These are phyloP conservation scores for Canariomyces notabilis DNA, from an alignment of 2,329 filamentous ascomycete genomes.

Conservation along the genomic window DNA sequence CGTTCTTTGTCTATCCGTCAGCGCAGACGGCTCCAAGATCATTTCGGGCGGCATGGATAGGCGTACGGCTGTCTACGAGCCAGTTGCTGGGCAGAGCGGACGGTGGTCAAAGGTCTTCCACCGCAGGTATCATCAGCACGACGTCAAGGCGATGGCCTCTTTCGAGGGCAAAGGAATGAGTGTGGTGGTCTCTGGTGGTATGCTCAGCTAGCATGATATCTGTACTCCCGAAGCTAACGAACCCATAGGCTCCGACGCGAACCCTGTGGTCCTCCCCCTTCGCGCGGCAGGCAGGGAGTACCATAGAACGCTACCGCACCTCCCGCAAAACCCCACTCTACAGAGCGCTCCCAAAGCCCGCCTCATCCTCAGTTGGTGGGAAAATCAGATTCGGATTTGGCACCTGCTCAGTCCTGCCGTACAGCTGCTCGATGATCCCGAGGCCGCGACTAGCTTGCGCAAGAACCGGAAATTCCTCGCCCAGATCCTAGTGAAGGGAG, in stretches of 20 bases:
- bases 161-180: constrained; percentile 82
- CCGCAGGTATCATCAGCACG: constrained; percentile 81
- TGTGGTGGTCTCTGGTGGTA: constrained; percentile 86
- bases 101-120: constrained; percentile 86
- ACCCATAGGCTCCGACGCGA: constrained; percentile 71
- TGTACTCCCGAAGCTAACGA: constrained; percentile 24
- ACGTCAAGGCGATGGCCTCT: constrained; percentile 89
- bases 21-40: constrained; percentile 72
- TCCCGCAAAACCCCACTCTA: constrained; percentile 74
- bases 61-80: constrained; percentile 76
- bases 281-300: constrained; percentile 72
- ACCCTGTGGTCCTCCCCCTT: constrained; percentile 75
- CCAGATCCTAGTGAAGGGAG: constrained; percentile 64
- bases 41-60: constrained; percentile 91
- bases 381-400: constrained; percentile 82
- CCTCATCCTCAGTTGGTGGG: constrained; percentile 87
- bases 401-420: constrained; percentile 44
- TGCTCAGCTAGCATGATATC: constrained; percentile 25
- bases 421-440: constrained; percentile 41
- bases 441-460: constrained; percentile 39
- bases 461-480: constrained; percentile 62
- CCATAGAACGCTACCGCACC: constrained; percentile 72
- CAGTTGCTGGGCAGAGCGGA: constrained; percentile 52
- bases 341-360: constrained; percentile 68
- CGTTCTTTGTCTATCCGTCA: constrained; percentile 80